A percentile compares a stretch with the other conserved stretches of the same genome.
Evolutionary conservation across 106 monocot species (phyloP).

Genomic region (Posidonia australis): DNA sequence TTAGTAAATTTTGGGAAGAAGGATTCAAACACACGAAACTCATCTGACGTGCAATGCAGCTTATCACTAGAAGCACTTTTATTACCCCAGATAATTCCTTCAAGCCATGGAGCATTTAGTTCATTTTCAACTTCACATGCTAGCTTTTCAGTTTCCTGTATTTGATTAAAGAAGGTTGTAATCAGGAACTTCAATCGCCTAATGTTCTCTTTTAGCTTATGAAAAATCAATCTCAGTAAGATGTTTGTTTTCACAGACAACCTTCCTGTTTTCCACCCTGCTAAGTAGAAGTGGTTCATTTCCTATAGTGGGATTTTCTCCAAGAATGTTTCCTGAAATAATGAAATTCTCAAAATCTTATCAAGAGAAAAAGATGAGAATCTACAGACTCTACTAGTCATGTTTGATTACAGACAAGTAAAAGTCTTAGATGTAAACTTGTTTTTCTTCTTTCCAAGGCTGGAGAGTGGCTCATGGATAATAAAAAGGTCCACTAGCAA

Average conservation of each 20-base stretch:
- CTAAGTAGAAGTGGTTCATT: constrained; percentile 24
- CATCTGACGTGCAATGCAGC: constrained; percentile 36
- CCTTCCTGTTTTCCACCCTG: constrained; percentile 35
- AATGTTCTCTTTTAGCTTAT: constrained; percentile 16
- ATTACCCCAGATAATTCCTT: constrained; percentile 34
- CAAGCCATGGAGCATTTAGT: constrained; percentile 23
- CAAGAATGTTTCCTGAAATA: constrained; percentile 33
- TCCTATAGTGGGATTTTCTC: constrained; percentile 20
- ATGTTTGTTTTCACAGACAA: constrained; percentile 25
- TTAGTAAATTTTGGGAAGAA: constrained; percentile 53
- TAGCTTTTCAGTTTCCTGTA: constrained; percentile 54
- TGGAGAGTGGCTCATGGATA: no score
- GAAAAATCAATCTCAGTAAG: constrained; percentile 20
- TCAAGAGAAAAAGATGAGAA: no score
- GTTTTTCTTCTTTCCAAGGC: no score
- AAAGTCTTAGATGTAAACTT: no score
- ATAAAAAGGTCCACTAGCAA: no score
- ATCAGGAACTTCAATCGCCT: constrained; percentile 19
- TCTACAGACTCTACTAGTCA: no score
- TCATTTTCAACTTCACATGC: constrained; percentile 32
- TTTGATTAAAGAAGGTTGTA: constrained; percentile 30
- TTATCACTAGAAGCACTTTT: constrained; percentile 16
- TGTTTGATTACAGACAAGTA: no score
- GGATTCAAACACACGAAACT: constrained; percentile 48
- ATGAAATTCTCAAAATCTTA: no score